A percentile compares a stretch with the other conserved stretches of the same genome.
Conservation (phyloP, 768 basidiomycete species). For the Calvatia gigantea region DNA sequence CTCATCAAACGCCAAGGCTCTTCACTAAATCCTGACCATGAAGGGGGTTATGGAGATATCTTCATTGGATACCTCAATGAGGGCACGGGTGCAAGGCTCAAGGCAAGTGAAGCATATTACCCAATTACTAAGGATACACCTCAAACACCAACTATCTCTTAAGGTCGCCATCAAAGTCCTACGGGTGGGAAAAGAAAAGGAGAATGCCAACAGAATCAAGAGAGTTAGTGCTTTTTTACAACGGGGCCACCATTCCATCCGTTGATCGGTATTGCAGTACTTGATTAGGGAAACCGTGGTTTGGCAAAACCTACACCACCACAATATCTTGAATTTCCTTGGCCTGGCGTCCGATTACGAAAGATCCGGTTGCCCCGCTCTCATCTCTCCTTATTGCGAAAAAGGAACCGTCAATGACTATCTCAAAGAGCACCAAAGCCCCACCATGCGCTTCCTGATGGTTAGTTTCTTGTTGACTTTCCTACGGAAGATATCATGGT, state of each 20-base stretch:
- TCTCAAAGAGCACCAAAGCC: background rate
- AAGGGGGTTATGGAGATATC: background rate
- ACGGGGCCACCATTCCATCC: background rate
- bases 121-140: background rate
- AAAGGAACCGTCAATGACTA: background rate
- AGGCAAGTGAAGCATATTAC: background rate
- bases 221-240: background rate
- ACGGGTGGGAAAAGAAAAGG: background rate
- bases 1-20: background rate
- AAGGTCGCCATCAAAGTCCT: conserved; percentile 1
- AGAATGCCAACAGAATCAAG: background rate
- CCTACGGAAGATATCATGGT: background rate
- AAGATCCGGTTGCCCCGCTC: background rate
- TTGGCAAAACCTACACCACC: conserved; percentile 18
- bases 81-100: background rate
- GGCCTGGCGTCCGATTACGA: conserved; percentile 10
- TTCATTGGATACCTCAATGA: background rate
- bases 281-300: conserved; percentile 15
- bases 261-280: background rate
- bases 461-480: background rate
- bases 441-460: background rate
- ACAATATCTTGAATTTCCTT: conserved; percentile 17
- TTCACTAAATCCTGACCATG: background rate
- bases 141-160: background rate
- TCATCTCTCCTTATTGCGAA: conserved; percentile 3